These are phyloP conservation scores for Lactarius sanguifluus DNA, from an alignment of 768 basidiomycete species.

Conservation along the genomic window DNA sequence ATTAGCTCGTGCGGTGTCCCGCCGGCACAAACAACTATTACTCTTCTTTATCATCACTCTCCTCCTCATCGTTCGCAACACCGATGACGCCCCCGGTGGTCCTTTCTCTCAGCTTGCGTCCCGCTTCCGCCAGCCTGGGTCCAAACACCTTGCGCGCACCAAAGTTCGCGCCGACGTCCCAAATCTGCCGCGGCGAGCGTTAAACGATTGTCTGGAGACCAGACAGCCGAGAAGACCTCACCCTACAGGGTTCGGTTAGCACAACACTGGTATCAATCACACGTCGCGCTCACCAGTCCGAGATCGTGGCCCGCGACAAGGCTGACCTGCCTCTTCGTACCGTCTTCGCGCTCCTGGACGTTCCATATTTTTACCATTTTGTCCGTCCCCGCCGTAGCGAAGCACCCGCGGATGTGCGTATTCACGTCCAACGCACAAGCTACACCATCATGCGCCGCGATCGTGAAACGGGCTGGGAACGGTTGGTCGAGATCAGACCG, in stretches of 20 bases:
- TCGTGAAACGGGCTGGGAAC: conserved; percentile 77
- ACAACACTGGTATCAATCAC: not conserved
- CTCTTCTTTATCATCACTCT: conserved; percentile 49
- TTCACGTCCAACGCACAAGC: conserved; percentile 89
- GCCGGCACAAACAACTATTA: conserved; percentile 27
- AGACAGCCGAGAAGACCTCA: conserved; percentile 90
- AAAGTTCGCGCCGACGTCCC: conserved; percentile 87
- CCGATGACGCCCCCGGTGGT: conserved; percentile 65
- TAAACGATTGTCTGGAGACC: conserved; percentile 93
- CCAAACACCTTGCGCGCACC: conserved; percentile 85
- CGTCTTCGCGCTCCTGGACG: conserved; percentile 59
- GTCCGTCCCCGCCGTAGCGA: conserved; percentile 93
- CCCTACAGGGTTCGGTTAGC: conserved; percentile 54
- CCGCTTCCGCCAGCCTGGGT: conserved; percentile 70
- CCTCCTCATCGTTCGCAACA: conserved; percentile 68
- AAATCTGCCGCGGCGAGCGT: conserved; percentile 95
- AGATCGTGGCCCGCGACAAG: conserved; percentile 86
- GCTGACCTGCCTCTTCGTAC: conserved; percentile 71
- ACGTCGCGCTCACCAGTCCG: conserved; percentile 65
- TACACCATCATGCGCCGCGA: conserved; percentile 92
- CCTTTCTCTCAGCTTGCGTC: conserved; percentile 64
- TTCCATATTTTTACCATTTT: conserved; percentile 98
- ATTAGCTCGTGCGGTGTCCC: not conserved
- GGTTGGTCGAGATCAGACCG: conserved; percentile 65
- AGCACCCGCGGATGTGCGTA: conserved; percentile 83